These are phyloP conservation scores for Oryza officinalis DNA, from an alignment of 176 grass and related monocot species.

Conservation along the genomic window DNA sequence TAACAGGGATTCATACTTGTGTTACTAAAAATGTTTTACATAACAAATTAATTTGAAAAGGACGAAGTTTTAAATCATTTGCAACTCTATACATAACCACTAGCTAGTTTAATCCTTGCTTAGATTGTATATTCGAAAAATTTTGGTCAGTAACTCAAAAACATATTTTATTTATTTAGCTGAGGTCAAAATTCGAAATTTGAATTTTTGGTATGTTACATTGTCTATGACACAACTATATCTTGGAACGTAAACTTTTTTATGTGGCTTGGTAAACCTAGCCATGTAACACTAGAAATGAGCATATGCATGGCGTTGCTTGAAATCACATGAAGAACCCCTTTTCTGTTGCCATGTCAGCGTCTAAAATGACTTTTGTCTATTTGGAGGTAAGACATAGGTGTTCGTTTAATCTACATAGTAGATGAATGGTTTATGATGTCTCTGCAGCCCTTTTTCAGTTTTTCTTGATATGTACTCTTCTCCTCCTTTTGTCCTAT, in stretches of 20 bases:
- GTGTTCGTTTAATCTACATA: background rate
- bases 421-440: background rate
- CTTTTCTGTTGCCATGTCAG: background rate
- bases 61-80: too few relatives aligned
- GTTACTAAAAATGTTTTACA: too few relatives aligned
- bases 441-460: background rate
- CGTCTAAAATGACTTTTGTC: background rate
- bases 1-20: too few relatives aligned
- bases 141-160: too few relatives aligned
- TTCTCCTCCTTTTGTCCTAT: background rate
- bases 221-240: too few relatives aligned
- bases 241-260: background rate
- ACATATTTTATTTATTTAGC: too few relatives aligned
- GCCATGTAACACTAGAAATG: background rate
- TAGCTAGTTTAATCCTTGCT: too few relatives aligned
- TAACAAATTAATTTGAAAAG: too few relatives aligned
- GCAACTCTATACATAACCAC: too few relatives aligned
- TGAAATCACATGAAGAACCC: background rate
- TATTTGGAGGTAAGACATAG: background rate
- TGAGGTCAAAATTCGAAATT: too few relatives aligned
- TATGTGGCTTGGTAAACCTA: background rate
- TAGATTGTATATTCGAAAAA: too few relatives aligned
- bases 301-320: background rate
- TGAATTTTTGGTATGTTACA: too few relatives aligned
- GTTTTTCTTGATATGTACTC: background rate